Evolutionary conservation across 805 yeast species (phyloP), one percentile per base, ranked within the genome.

Genomic region (Brettanomyces nanus): DNA sequence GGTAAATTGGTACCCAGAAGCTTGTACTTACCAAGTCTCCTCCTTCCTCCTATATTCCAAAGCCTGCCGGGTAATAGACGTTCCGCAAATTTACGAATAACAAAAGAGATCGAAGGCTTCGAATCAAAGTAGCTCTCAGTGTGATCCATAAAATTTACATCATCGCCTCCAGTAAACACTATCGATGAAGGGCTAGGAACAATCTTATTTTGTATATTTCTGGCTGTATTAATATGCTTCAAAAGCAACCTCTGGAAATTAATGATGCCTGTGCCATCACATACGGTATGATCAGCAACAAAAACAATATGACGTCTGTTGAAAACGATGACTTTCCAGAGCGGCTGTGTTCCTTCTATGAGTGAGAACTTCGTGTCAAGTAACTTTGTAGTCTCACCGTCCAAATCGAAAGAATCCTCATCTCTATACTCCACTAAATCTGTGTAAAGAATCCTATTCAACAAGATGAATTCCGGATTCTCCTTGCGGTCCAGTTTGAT

Each of bases 301-400:
- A 21, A 33, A 10, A 18, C 27, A 13, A 33, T 18, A 22, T 25
- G 36, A 13, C 20, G 19, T 15, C 18, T 19, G 2, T 25, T 25
- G 29, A 13, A 33, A 6, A 33, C 36, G 18, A 33, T 10, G 5
- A 33, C 20, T 21, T 33, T 33, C 36, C 36, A 33, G 13, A 33
- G 36, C 5, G 36, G 36, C 15, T 19, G 7, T 1, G 17, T 19
- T 6, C 29, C 10, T 3, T 33, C 36, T 3, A 33, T 25, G n/a
- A n/a, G n/a, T 13, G 28, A 21, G 15, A 33, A 33, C 5, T 14
- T 14, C 4, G 25, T 7, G 29, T 33, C 28, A 17, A 23, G 36
- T 19, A 33, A 19, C 28, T 22, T n/a, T 10, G 19, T 6, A 13
- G 25, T 14, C 15, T 13, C 19, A n/a, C 10, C 14, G 19, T 33